These are phyloP conservation scores for Triticum monococcum DNA, from an alignment of 176 grass and related monocot genomes.

Conservation along the genomic window DNA sequence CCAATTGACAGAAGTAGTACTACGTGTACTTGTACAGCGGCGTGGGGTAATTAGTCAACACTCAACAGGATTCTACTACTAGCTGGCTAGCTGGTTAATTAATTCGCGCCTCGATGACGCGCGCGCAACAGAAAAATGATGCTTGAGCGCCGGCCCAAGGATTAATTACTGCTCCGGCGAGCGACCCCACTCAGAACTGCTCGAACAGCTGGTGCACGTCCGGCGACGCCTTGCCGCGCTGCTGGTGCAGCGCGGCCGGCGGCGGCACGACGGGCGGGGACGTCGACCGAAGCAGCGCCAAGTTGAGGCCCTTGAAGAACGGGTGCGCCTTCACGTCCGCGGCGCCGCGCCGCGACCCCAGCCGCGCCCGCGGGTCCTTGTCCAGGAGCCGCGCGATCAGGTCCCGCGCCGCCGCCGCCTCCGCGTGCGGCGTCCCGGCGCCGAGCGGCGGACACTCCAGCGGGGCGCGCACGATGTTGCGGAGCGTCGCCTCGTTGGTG, in stretches of 20 bases:
- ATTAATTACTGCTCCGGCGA: neutral
- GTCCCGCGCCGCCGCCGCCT: constrained; percentile 45
- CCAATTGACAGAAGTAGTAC: neutral
- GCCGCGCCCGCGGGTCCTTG: constrained; percentile 64
- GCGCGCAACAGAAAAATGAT: neutral
- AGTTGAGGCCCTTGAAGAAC: constrained; percentile 88
- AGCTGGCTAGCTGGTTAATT: constrained; percentile 34
- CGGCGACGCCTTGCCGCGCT: constrained; percentile 35
- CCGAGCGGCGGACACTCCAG: constrained; percentile 44
- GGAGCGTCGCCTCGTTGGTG: constrained; percentile 64
- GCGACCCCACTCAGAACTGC: constrained; percentile 42
- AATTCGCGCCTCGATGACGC: constrained; percentile 13
- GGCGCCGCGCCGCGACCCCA: constrained; percentile 69
- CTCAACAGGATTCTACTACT: constrained; percentile 12
- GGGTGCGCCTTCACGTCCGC: constrained; percentile 72
- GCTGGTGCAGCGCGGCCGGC: constrained; percentile 15
- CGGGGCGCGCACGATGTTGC: constrained; percentile 70
- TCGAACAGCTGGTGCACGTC: constrained; percentile 52
- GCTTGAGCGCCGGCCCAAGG: neutral
- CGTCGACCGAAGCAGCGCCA: constrained; percentile 72
- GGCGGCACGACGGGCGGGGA: constrained; percentile 68
- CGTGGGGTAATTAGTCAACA: constrained; percentile 33
- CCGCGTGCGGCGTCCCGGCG: neutral
- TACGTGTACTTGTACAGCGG: constrained; percentile 23
- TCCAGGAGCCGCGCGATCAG: constrained; percentile 69